Conservation (phyloP, 2,329 filamentous ascomycete species). For the Capronia americana region DNA sequence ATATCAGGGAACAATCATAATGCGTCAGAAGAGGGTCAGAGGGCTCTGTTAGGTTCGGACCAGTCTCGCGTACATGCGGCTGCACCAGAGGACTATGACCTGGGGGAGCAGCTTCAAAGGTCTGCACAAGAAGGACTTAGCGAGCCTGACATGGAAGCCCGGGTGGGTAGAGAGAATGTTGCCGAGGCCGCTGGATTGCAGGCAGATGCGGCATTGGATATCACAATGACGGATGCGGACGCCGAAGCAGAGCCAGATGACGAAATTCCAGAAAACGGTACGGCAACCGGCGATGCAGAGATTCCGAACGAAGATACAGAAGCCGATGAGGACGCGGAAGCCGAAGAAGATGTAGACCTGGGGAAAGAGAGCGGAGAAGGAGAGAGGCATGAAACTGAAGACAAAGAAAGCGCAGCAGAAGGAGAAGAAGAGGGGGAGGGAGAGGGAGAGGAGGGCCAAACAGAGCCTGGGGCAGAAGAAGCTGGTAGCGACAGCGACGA, state of each 20-base stretch:
- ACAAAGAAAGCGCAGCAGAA: neutral
- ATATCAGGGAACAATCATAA: neutral
- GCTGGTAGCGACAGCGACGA: conserved; percentile 17
- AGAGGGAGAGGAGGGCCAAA: conserved; percentile 50
- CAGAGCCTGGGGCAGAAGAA: conserved; percentile 50
- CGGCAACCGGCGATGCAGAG: conserved; percentile 19
- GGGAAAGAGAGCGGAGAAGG: conserved; percentile 1
- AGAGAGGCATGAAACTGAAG: conserved; percentile 40
- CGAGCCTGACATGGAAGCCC: conserved; percentile 24
- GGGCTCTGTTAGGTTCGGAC: neutral
- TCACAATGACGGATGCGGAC: conserved; percentile 28
- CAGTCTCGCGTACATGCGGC: conserved; percentile 13
- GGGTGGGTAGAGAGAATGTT: conserved; percentile 8
- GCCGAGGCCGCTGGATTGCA: conserved; percentile 3
- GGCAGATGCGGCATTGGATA: conserved; percentile 23
- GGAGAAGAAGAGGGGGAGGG: conserved; percentile 39
- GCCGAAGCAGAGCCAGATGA: conserved; percentile 17
- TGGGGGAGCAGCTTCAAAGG: conserved; percentile 35
- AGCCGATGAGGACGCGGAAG: conserved; percentile 54
- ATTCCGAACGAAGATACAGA: conserved; percentile 43
- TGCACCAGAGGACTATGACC: conserved; percentile 30
- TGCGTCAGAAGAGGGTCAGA: neutral
- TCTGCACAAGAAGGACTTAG: conserved; percentile 32
- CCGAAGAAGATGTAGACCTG: conserved; percentile 40
- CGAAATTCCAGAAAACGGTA: conserved; percentile 33